These are phyloP conservation scores for Silene noctiflora DNA, from an alignment of 179 eudicot species.

Conservation along the genomic window DNA sequence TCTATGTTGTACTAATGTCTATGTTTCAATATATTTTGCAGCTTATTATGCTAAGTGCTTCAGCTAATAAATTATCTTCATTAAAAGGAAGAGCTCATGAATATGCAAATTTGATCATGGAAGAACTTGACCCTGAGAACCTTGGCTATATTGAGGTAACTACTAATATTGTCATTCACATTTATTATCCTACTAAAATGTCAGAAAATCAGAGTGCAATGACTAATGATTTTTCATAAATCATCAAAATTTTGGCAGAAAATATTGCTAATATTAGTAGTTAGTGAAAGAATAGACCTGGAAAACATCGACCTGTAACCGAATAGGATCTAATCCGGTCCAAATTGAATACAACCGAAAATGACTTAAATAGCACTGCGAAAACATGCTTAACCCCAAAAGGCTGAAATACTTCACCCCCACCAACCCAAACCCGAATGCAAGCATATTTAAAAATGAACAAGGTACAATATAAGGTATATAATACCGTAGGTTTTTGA, in stretches of 20 bases:
- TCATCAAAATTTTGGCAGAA: too few relatives aligned
- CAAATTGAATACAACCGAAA: neutral
- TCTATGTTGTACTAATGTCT: neutral
- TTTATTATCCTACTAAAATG: too few relatives aligned
- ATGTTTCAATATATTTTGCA: conserved; percentile 25
- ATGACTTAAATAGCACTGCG: neutral
- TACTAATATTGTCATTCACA: neutral
- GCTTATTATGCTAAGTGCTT: conserved; percentile 69
- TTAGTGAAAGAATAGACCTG: neutral
- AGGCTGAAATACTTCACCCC: neutral
- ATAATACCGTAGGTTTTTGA: too few relatives aligned
- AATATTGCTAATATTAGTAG: too few relatives aligned
- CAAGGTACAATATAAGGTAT: too few relatives aligned
- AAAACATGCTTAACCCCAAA: neutral
- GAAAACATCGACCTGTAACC: neutral
- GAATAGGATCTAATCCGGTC: neutral
- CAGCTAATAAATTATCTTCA: conserved; percentile 53
- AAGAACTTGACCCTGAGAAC: conserved; percentile 61
- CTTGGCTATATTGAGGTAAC: conserved; percentile 73
- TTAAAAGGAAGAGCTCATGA: conserved; percentile 61
- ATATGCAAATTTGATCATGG: conserved; percentile 67
- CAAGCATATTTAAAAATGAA: too few relatives aligned
- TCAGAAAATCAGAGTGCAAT: too few relatives aligned
- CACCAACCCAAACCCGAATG: too few relatives aligned
- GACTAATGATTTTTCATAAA: too few relatives aligned